phyloP scores from a whole-genome alignment of 2,329 filamentous ascomycete species.

The Gyromitra esculenta region DNA sequence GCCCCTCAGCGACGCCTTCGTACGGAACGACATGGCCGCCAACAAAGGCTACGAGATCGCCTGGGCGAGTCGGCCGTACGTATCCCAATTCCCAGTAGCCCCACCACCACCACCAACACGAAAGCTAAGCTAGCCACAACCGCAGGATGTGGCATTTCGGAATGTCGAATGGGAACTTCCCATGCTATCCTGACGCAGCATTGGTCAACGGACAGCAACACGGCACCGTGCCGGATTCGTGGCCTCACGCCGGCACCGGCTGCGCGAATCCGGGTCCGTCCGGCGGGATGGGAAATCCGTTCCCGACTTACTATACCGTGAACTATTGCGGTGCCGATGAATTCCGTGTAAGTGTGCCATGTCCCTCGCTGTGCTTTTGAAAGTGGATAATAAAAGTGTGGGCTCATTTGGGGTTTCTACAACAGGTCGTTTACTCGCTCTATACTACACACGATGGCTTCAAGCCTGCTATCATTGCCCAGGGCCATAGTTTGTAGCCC shows the following conservation, averaged over 20 bases:
- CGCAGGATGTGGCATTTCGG: conserved; percentile 52
- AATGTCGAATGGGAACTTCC: conserved; percentile 8
- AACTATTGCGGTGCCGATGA: conserved; percentile 46
- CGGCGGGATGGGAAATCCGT: conserved; percentile 32
- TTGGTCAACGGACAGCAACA: conserved; percentile 50
- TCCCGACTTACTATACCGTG: conserved; percentile 53
- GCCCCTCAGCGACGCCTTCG: conserved; percentile 41
- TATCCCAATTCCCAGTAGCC: background rate
- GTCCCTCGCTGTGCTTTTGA: too few relatives aligned
- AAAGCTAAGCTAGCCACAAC: background rate
- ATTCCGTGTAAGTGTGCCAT: conserved; percentile 34
- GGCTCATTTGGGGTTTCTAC: background rate
- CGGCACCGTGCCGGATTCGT: conserved; percentile 43
- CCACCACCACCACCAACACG: background rate
- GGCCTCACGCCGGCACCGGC: conserved; percentile 41
- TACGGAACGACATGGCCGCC: conserved; percentile 27
- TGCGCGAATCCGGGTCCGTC: conserved; percentile 45
- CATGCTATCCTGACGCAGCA: conserved; percentile 48
- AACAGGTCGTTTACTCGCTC: conserved; percentile 45
- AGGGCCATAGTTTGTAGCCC: conserved; percentile 43
- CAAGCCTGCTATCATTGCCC: conserved; percentile 37
- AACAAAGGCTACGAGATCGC: conserved; percentile 49
- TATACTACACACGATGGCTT: conserved; percentile 54
- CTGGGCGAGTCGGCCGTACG: conserved; percentile 49
- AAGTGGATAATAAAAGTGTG: background rate